A percentile compares a stretch with the other conserved stretches of the same genome.
These are phyloP conservation scores for Clarireedia monteithiana DNA, from an alignment of 2,329 filamentous ascomycete species.

Conservation along the genomic window DNA sequence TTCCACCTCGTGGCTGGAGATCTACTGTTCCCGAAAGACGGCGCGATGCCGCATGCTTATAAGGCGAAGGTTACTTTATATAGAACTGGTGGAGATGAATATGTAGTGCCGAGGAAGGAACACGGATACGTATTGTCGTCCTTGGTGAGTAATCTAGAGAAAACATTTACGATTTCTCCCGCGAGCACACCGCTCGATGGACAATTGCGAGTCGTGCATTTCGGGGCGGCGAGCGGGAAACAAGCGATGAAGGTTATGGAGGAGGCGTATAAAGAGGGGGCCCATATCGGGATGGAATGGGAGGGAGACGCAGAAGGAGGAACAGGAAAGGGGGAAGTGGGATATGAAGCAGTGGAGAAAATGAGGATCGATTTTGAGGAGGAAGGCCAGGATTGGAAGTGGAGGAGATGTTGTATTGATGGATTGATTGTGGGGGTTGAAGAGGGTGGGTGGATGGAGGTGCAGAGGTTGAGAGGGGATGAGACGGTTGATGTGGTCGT, in stretches of 20 bases:
- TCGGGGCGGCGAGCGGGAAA: slow-evolving; percentile 57
- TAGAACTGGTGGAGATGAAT: slow-evolving; percentile 24
- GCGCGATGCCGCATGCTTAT: slow-evolving; percentile 47
- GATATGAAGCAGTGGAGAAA: slow-evolving; percentile 63
- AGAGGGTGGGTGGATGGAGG: slow-evolving; percentile 60
- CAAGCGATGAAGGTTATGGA: slow-evolving; percentile 72
- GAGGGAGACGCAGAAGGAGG: not conserved
- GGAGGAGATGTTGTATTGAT: slow-evolving; percentile 87
- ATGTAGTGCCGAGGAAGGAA: slow-evolving; percentile 32
- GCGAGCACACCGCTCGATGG: slow-evolving; percentile 62
- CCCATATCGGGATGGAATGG: slow-evolving; percentile 41
- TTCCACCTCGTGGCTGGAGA: slow-evolving; percentile 81
- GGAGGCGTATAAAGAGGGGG: slow-evolving; percentile 49
- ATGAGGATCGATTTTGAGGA: slow-evolving; percentile 63
- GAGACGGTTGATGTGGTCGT: slow-evolving; percentile 23
- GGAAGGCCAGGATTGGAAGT: slow-evolving; percentile 55
- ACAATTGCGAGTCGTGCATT: slow-evolving; percentile 63
- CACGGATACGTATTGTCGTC: slow-evolving; percentile 74
- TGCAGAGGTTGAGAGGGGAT: slow-evolving; percentile 41
- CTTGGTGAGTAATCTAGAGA: slow-evolving; percentile 74
- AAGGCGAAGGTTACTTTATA: slow-evolving; percentile 39
- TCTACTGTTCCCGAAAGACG: slow-evolving; percentile 51
- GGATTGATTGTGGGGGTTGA: slow-evolving; percentile 76
- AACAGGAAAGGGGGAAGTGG: slow-evolving; percentile 40
- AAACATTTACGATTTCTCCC: slow-evolving; percentile 75